These are phyloP conservation scores for Apophysomyces sp. DNA, from an alignment of 371 early-diverging fungal genomes.

Conservation along the genomic window DNA sequence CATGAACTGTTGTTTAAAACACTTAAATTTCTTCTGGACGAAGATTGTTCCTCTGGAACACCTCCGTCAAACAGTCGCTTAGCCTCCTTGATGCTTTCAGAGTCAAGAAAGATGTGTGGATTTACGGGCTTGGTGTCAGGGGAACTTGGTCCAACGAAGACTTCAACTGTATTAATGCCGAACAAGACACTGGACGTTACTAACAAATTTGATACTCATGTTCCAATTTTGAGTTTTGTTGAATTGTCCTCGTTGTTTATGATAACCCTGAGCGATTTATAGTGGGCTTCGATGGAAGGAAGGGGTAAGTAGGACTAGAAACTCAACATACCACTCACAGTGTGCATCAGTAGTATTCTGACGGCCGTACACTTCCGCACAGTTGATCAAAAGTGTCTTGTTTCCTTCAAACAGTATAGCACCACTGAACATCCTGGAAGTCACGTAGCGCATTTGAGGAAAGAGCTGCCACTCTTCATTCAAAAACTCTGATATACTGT, in stretches of 20 bases:
- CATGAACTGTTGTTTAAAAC: too few relatives aligned
- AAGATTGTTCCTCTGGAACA: too few relatives aligned
- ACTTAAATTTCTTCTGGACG: too few relatives aligned
- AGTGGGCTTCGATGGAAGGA: background rate
- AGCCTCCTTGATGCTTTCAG: background rate
- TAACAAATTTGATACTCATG: background rate
- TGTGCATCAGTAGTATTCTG: background rate
- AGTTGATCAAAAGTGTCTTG: background rate
- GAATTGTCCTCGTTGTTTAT: background rate
- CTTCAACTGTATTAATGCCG: background rate
- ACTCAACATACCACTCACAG: background rate
- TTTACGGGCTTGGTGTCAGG: background rate
- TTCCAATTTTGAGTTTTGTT: background rate
- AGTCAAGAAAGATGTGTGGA: background rate
- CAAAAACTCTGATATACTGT: background rate
- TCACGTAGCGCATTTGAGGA: background rate
- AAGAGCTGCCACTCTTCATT: background rate
- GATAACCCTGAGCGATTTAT: slow-evolving; percentile 1
- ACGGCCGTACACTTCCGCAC: background rate
- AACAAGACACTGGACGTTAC: background rate
- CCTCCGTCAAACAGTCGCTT: background rate
- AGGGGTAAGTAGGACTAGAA: background rate
- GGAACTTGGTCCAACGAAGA: background rate
- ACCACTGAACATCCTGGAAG: background rate
- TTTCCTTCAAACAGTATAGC: background rate